Evolutionary conservation across 495 filamentous ascomycete species (phyloP).

Genomic region (Astrocystis sublimbata): DNA sequence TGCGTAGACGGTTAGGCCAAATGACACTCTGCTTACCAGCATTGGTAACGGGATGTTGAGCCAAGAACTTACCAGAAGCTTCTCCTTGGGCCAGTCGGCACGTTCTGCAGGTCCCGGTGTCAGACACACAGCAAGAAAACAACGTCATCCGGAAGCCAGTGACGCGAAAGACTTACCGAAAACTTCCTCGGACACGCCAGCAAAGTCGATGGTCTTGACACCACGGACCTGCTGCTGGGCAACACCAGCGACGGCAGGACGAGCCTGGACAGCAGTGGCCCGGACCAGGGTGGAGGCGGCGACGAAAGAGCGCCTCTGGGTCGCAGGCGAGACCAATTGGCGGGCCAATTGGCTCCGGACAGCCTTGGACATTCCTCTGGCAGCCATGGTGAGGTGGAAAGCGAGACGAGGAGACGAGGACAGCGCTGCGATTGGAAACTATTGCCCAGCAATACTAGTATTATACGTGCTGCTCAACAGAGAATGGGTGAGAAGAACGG

Average conservation of each 20-base stretch:
- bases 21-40: not conserved
- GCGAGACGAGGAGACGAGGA: conserved; percentile 35
- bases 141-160: not conserved
- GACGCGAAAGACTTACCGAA: conserved; percentile 61
- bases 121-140: not conserved
- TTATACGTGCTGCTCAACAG: not conserved
- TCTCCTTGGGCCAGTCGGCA: conserved; percentile 96
- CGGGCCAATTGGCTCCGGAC: conserved; percentile 72
- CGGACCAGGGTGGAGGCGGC: conserved; percentile 62
- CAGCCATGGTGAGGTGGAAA: conserved; percentile 70
- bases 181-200: conserved; percentile 86
- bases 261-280: conserved; percentile 53
- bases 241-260: conserved; percentile 50
- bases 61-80: conserved; percentile 75
- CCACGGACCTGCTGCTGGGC: conserved; percentile 68
- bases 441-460: conserved; percentile 22
- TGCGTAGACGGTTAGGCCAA: conserved; percentile 38
- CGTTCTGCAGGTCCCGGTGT: conserved; percentile 63
- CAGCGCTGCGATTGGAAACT: not conserved
- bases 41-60: not conserved
- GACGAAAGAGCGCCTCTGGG: conserved; percentile 70
- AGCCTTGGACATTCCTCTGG: conserved; percentile 78
- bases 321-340: conserved; percentile 65
- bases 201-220: conserved; percentile 92
- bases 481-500: not conserved